Percentiles rank a stretch among this genome's conserved stretches.
phyloP scores from a whole-genome alignment of 2,329 filamentous ascomycete species.

The Aureobasidium sp. region DNA sequence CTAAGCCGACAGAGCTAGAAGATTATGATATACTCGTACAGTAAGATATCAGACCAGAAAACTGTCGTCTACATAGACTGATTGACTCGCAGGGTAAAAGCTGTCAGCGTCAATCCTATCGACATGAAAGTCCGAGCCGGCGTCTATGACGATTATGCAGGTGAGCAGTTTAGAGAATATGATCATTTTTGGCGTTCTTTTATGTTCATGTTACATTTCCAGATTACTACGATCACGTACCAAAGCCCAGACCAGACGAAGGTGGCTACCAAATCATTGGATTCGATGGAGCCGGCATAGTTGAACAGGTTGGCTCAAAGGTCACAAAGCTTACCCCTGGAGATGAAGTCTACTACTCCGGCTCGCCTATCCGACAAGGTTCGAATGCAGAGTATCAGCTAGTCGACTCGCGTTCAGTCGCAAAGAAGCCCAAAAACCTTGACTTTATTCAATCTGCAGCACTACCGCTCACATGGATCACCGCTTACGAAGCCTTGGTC shows the following conservation, averaged over 20 bases:
- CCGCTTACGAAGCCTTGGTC: slow-evolving; percentile 39
- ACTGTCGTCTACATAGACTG: too few relatives aligned
- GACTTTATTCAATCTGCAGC: slow-evolving; percentile 37
- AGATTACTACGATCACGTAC: slow-evolving; percentile 31
- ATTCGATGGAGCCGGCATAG: slow-evolving; percentile 39
- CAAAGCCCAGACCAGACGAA: slow-evolving; percentile 20
- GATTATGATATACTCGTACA: slow-evolving; percentile 33
- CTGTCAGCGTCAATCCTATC: slow-evolving; percentile 35
- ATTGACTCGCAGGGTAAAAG: slow-evolving; percentile 27
- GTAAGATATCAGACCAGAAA: too few relatives aligned
- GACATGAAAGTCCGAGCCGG: slow-evolving; percentile 33
- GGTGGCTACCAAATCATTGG: slow-evolving; percentile 34
- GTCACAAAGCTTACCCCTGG: slow-evolving; percentile 35
- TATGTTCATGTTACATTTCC: too few relatives aligned
- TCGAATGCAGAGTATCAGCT: slow-evolving; percentile 38
- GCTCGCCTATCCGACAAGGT: slow-evolving; percentile 35
- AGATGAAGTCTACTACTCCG: slow-evolving; percentile 40
- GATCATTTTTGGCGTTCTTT: too few relatives aligned
- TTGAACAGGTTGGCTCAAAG: slow-evolving; percentile 27
- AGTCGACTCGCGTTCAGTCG: slow-evolving; percentile 36
- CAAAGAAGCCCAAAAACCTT: slow-evolving; percentile 35
- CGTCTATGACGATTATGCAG: slow-evolving; percentile 31
- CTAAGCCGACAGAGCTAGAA: slow-evolving; percentile 25
- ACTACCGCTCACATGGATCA: slow-evolving; percentile 40
- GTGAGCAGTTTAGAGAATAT: not conserved